Base-by-base conservation (phyloP, 441 rosid genomes). In the Aquilaria agallochum region DNA sequence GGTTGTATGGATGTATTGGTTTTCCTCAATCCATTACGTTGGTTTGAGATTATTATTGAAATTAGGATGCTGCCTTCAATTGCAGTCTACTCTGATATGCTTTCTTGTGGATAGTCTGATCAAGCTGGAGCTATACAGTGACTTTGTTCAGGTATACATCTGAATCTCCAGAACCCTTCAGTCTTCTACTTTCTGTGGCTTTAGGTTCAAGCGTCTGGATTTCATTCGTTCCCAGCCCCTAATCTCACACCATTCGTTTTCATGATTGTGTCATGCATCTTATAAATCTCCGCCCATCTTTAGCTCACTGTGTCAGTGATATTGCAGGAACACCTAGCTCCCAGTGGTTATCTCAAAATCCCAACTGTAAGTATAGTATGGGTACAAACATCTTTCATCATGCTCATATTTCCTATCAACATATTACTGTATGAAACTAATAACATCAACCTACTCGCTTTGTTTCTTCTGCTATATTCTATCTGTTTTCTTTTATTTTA, bases 271-370 rank as follows among this genome's bases (percentile, higher is more conserved):
- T 64, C 31, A 5, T 31, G 9, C 60, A 32, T 58, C 44, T 12
- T 53, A 33, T 36, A 20, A 62, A 5, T 51, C 27, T 20, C 27
- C 27, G 27, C 27, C 27, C 42, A 11, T 36, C 71, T 69, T 58
- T 52, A n/a, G 49, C 50, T 36, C 42, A 36, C 2, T 40, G 11
- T 62, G 15, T 49, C 27, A 50, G 58, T 52, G 50, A 61, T 68
- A 59, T 80, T 78, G 71, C 95, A 89, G 93, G 88, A 92, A 74
- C 98, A 92, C 70, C 68, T 92, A 75, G 98, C 95, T 74, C 98
- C 96, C 55, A 83, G 90, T 50, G 86, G 83, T 56, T 92, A 82
- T 66, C 44, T 84, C 68, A 92, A 92, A 75, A 85, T 89, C 68
- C 96, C 95, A 9, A 89, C 92, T 2, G 95, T 87, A 59, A 85